A percentile compares a stretch with the other conserved stretches of the same genome.
These are phyloP conservation scores for Cladosporium velox DNA, from an alignment of 2,329 filamentous ascomycete species.

Conservation along the genomic window DNA sequence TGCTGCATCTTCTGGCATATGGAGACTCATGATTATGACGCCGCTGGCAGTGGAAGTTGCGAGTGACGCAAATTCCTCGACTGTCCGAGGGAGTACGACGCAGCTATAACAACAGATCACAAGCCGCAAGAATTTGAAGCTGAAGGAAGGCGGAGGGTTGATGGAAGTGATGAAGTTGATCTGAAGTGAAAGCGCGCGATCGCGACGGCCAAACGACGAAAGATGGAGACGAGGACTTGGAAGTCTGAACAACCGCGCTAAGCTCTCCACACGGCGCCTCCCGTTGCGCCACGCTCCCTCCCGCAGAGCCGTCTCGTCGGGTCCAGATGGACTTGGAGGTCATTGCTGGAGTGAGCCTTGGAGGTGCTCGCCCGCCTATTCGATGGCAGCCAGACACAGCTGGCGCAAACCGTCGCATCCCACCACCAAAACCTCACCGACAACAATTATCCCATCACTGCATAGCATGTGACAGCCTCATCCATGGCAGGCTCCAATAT, in stretches of 20 bases:
- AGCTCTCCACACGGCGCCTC: slow-evolving; percentile 5
- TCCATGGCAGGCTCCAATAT: slow-evolving; percentile 30
- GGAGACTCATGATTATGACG: slow-evolving; percentile 36
- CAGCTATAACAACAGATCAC: neutral
- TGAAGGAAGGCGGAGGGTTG: neutral
- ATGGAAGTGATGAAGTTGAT: neutral
- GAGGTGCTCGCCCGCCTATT: neutral
- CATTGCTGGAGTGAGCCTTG: neutral
- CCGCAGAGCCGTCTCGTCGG: slow-evolving; percentile 14
- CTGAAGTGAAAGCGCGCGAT: neutral
- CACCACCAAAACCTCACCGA: neutral
- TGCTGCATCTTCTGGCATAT: slow-evolving; percentile 61
- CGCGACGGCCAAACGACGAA: neutral
- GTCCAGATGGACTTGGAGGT: slow-evolving; percentile 6
- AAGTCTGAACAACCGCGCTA: slow-evolving; percentile 4
- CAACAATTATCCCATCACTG: neutral
- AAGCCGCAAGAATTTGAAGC: neutral
- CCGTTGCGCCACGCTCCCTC: slow-evolving; percentile 2
- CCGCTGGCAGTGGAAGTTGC: neutral
- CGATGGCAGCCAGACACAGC: neutral
- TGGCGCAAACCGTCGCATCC: slow-evolving; percentile 17
- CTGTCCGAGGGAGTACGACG: too few relatives aligned
- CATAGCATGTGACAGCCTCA: slow-evolving; percentile 25
- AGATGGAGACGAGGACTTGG: slow-evolving; percentile 21
- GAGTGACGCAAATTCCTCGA: neutral